Conservation (phyloP, 768 basidiomycete species). For the Leccinum variicolor region DNA sequence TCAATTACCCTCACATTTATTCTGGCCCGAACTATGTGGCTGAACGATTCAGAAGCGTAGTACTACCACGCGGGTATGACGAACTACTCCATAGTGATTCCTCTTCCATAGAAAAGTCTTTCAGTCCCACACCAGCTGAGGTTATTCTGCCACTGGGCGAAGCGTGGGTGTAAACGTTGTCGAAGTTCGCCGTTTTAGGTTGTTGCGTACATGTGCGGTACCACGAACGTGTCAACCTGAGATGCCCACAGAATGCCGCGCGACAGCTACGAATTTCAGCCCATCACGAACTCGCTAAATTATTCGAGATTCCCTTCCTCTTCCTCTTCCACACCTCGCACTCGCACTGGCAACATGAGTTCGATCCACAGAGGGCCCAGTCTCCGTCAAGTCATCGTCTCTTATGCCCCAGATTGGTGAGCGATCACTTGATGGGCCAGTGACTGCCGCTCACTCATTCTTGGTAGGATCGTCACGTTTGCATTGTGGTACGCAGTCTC, state of each 20-base stretch:
- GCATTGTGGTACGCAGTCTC: constrained; percentile 50
- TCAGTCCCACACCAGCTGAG: too few species aligned
- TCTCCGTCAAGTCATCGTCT: constrained; percentile 29
- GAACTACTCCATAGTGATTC: too few species aligned
- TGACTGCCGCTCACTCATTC: background rate
- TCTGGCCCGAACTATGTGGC: too few species aligned
- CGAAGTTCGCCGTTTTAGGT: too few species aligned
- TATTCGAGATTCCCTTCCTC: background rate
- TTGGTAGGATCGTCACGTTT: constrained; percentile 64
- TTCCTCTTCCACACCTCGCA: background rate
- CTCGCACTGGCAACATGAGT: constrained; percentile 5
- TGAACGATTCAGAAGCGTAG: too few species aligned
- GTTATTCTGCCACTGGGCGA: too few species aligned
- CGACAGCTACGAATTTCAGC: background rate
- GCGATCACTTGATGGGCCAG: constrained; percentile 8
- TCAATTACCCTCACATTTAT: too few species aligned
- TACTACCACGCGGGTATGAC: too few species aligned
- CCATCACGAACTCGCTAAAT: too few species aligned
- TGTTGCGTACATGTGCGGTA: too few species aligned
- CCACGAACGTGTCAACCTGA: background rate
- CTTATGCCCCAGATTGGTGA: constrained; percentile 78
- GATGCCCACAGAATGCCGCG: background rate
- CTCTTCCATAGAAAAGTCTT: too few species aligned
- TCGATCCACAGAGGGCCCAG: constrained; percentile 10
- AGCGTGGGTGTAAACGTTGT: too few species aligned